Evolutionary conservation across 192 early-diverging fungal species (phyloP), one percentile per base, ranked within the genome.

Genomic region (Physocladia obscura): DNA sequence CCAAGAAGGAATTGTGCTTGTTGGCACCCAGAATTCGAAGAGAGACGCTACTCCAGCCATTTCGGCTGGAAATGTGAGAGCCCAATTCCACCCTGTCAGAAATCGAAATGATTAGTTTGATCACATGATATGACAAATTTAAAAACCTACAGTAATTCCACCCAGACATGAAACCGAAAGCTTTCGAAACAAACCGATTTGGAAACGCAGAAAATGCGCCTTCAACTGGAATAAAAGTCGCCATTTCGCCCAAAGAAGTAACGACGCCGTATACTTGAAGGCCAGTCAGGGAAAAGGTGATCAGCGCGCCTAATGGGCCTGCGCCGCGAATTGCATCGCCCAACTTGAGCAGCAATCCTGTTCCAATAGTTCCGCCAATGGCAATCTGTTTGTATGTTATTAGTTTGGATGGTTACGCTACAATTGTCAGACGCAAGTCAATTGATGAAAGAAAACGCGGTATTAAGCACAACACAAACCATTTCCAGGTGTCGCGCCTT

Each of bases 121-220:
- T n/a, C n/a, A n/a, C n/a, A n/a, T n/a, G n/a, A n/a, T n/a, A n/a
- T n/a, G n/a, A n/a, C n/a, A n/a, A n/a, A n/a, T n/a, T n/a, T n/a
- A n/a, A n/a, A n/a, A n/a, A n/a, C n/a, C 71, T 44, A 62, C 73
- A 74, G 64, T 78, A 77, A 15, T 50, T 63, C 70, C 58, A 72
- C 27, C 69, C 69, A 19, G 30, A 26, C 1, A 48, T 47, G 74
- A 89, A 89, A 24, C 39, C 55, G 17, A 34, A 39, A 1, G 90
- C 81, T 4, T 88, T 88, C 68, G 91, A 88, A 22, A 93, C 77
- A 62, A 91, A 93, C 8, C 89, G 87, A n/a, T 84, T 77, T 15
- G 87, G 90, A 74, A 89, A 91, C 50, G 84, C 87, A 57, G 89
- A 92, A 69, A 94, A 93, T 8, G 88, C 86, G 30, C 91, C 93